These are phyloP conservation scores for Gastrolobium villosum DNA, from an alignment of 306 rosid species.

Conservation along the genomic window DNA sequence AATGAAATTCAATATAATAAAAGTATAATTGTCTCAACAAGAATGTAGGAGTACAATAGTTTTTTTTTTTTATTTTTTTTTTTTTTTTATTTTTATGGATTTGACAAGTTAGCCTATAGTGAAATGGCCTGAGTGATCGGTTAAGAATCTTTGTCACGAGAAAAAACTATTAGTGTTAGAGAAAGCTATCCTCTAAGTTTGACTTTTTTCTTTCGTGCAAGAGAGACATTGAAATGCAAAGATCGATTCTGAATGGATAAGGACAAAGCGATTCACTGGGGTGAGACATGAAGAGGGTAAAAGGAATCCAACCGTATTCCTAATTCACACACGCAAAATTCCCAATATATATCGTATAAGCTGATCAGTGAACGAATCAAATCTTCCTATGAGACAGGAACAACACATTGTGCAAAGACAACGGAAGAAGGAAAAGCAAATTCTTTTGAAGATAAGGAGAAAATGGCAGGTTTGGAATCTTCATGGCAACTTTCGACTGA, in stretches of 20 bases:
- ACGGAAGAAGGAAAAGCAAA: conserved; percentile 15
- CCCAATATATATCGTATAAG: not conserved
- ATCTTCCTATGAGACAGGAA: not conserved
- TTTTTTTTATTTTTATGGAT: too few relatives aligned
- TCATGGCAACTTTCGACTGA: not conserved
- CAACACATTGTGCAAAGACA: conserved; percentile 1
- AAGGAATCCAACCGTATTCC: not conserved
- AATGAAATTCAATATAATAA: too few relatives aligned
- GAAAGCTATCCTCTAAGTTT: not conserved
- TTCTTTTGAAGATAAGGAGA: conserved; percentile 9
- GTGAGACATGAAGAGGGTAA: not conserved
- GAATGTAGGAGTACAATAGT: too few relatives aligned
- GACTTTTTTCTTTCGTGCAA: not conserved
- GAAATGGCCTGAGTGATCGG: too few relatives aligned
- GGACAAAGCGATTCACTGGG: conserved; percentile 25
- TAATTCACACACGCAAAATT: not conserved
- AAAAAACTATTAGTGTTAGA: too few relatives aligned
- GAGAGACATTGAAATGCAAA: not conserved
- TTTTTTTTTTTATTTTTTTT: too few relatives aligned
- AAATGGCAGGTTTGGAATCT: not conserved
- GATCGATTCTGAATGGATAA: conserved; percentile 2
- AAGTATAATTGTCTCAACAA: too few relatives aligned
- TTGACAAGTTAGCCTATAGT: too few relatives aligned
- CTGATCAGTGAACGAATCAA: not conserved
- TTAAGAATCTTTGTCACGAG: too few relatives aligned